Evolutionary conservation across 2,329 filamentous ascomycete species (phyloP), one percentile per base, ranked within the genome.

Genomic region (Orbilia brochopaga): DNA sequence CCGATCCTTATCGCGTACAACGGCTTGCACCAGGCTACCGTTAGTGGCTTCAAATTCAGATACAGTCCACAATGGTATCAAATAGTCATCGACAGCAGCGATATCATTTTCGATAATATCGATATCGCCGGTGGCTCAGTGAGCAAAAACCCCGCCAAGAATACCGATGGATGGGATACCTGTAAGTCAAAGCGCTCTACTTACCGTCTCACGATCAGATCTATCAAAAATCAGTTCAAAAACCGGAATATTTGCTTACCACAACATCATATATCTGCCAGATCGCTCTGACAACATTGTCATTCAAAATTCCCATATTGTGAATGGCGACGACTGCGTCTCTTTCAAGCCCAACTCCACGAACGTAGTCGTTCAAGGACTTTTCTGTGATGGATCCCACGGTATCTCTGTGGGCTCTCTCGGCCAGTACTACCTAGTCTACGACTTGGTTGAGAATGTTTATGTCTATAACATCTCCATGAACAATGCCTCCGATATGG

Each of bases 281-380:
- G 64, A 88, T 76, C 84, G 86, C 6, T 85, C 84, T 11, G 79
- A 82, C 23, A 83, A 85, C 55, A 82, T 90, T 37, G 84, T 87
- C 0, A 89, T 90, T 37, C 87, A 90, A 76, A 85, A 90, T 77
- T 88, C 85, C 0, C 78, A 84, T 24, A 84, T 87, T 74, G 82
- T 85, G 77, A 89, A 89, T 75, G 86, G 85, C 37, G 87, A 90
- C 77, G 86, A 91, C 77, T 90, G 88, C 70, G 86, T 90, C 11
- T 87, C 87, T 0, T 90, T 90, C 83, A 90, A 90, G 79, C 88
- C 88, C 21, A 90, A 90, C 78, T 86, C 84, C 75, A 90, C 87
- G 50, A 83, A 89, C 74, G 85, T 90, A 7, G 78, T 90, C 2
- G 84, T 90, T 6, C 87, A 90, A 77, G 86, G 87, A 70, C 79